A percentile compares a stretch with the other conserved stretches of the same genome.
These are phyloP conservation scores for Ambispora gerdemannii DNA, from an alignment of 192 early-diverging fungal genomes.

Conservation along the genomic window DNA sequence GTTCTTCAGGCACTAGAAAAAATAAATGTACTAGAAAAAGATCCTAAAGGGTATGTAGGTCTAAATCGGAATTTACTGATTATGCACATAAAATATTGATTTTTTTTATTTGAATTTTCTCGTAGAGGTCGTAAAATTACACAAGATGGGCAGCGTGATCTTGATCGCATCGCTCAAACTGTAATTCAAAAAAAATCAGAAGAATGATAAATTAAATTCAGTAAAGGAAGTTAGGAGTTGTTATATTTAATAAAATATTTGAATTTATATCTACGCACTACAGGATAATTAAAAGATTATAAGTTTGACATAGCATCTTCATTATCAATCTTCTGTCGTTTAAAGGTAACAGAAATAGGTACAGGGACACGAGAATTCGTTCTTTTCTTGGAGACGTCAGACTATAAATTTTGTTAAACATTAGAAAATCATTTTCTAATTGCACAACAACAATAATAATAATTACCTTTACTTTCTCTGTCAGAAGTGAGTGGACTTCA, in stretches of 20 bases:
- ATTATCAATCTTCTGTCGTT: neutral
- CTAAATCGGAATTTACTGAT: neutral
- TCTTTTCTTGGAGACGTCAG: neutral
- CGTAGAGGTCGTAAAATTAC: conserved; percentile 91
- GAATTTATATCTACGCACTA: neutral
- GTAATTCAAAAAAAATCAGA: conserved; percentile 28
- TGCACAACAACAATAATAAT: no score
- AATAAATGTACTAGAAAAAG: conserved; percentile 95
- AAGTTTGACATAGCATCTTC: neutral
- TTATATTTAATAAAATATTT: neutral
- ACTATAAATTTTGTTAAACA: no score
- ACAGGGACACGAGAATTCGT: neutral
- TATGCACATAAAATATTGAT: conserved; percentile 10
- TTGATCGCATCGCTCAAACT: conserved; percentile 89
- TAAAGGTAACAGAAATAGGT: neutral
- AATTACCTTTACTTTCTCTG: neutral
- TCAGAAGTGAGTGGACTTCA: neutral
- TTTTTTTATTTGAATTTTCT: conserved; percentile 4
- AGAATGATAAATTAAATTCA: neutral
- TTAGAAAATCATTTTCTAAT: no score
- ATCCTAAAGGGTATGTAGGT: conserved; percentile 67
- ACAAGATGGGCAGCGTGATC: conserved; percentile 94
- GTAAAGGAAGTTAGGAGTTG: neutral
- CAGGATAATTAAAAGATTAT: no score
- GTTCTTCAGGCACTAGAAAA: conserved; percentile 97